Conservation (phyloP, 2,329 filamentous ascomycete genomes). For the Eutypa lata region DNA sequence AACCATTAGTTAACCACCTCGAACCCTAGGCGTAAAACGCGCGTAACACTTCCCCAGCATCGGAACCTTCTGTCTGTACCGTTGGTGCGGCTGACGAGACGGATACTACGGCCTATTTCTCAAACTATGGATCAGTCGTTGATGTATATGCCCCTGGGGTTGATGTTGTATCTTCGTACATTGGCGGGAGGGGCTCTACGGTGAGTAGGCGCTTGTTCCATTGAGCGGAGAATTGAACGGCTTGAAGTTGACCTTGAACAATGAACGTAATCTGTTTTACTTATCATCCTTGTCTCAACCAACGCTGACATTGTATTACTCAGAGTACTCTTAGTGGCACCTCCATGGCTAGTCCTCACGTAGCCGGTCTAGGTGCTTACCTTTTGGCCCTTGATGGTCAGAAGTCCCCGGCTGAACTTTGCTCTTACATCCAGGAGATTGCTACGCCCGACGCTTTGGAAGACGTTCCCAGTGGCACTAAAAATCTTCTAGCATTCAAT, state of each 20-base stretch:
- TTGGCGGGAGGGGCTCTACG: neutral
- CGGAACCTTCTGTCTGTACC: constrained; percentile 12
- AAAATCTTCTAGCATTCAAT: constrained; percentile 56
- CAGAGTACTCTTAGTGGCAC: constrained; percentile 36
- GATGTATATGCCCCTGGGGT: constrained; percentile 15
- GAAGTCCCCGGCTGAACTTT: constrained; percentile 43
- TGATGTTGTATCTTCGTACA: constrained; percentile 12
- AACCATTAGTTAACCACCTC: no score
- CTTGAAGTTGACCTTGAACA: neutral
- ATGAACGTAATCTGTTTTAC: neutral
- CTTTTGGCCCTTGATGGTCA: constrained; percentile 41
- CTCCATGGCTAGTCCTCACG: constrained; percentile 34
- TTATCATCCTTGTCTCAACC: neutral
- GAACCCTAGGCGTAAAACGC: no score
- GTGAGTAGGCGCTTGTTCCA: neutral
- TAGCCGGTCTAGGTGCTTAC: constrained; percentile 35
- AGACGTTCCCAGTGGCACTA: constrained; percentile 39
- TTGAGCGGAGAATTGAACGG: neutral
- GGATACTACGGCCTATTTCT: constrained; percentile 9
- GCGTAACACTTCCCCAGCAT: constrained; percentile 10
- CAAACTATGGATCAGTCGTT: constrained; percentile 19
- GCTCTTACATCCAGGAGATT: constrained; percentile 41
- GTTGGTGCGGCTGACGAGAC: constrained; percentile 13
- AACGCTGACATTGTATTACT: neutral
- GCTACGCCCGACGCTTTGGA: constrained; percentile 39